phyloP scores from a whole-genome alignment of 2,329 filamentous ascomycete species.

The Ophiocordyceps camponoti-leonardi region DNA sequence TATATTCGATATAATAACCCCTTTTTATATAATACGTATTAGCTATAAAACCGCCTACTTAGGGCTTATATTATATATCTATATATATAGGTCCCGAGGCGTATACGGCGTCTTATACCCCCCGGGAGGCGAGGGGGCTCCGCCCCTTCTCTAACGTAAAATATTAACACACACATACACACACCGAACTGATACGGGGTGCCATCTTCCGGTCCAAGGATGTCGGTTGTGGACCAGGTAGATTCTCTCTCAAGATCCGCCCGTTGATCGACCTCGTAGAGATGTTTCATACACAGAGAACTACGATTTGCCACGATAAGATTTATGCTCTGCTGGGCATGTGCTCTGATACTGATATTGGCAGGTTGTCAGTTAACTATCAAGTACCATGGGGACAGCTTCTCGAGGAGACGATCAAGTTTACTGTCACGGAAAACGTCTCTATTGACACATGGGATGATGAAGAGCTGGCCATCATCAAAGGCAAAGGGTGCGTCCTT shows the following conservation, averaged over 20 bases:
- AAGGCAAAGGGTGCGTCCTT: neutral
- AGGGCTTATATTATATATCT: too few species aligned
- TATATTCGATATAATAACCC: too few species aligned
- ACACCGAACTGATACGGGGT: neutral
- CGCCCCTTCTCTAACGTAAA: too few species aligned
- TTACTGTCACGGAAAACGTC: neutral
- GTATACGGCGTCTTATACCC: too few species aligned
- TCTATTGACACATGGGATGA: neutral
- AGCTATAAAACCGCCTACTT: too few species aligned
- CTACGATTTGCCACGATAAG: neutral
- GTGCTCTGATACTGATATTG: neutral
- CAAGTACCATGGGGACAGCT: neutral
- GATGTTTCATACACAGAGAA: neutral
- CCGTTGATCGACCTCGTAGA: neutral
- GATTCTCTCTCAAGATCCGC: neutral
- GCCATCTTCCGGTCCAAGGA: neutral
- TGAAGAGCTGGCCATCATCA: neutral
- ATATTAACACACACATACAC: too few species aligned
- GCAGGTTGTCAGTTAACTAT: neutral
- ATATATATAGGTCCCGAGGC: too few species aligned
- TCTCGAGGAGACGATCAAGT: neutral
- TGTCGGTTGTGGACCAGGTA: neutral
- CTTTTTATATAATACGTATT: too few species aligned
- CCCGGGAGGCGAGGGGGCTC: too few species aligned
- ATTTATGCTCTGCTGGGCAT: neutral